Evolutionary conservation across 1,139 yeast species (phyloP), one percentile per base, ranked within the genome.

Genomic region (Suhomyces coccinellae): DNA sequence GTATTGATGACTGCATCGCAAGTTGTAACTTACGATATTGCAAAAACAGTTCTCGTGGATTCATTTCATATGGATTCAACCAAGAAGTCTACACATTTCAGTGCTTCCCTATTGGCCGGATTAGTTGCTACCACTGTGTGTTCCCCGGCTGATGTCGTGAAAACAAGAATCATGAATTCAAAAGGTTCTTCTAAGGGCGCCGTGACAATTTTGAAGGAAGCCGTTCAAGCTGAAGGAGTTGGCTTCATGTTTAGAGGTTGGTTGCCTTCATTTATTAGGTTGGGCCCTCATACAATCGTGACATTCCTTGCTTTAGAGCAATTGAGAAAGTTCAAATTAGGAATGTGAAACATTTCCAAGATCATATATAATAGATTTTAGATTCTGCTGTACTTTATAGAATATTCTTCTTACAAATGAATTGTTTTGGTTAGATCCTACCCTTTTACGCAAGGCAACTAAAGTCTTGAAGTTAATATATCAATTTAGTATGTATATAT

Each of bases 1-100:
- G 80, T 87, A 9, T 72, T 89, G 47, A 89, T 89, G 96, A 89
- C 96, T 0, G 91, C 95, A 1, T 84, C 95, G 2, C 97, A 89
- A 63, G 95, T 88, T 45, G 96, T 88, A 3, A 85, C 95, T 0
- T 89, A 89, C 57, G 96, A 89, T 63, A 72, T 84, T 41, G 85
- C 89, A 43, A 89, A 89, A 63, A 68, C 69, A 20, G 52, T 82
- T 36, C 69, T 88, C 45, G 86, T 87, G 12, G 68, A 71, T 6
- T 57, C 64, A 5, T 50, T 81, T 2, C 63, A 69, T 12, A 62
- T 84, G 67, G 83, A 86, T 55, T 81, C 88, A 33, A 67, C 77
- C 22, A 77, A 83, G 45, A 82, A 82, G 53, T 61, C 82, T 0
- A 87, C 96, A 3, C 96, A 88, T 63, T 87, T 89, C 59, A 61